A percentile compares a stretch with the other conserved stretches of the same genome.
Evolutionary conservation across 345 rosid species (phyloP).

Genomic region (Barbarea vulgaris): DNA sequence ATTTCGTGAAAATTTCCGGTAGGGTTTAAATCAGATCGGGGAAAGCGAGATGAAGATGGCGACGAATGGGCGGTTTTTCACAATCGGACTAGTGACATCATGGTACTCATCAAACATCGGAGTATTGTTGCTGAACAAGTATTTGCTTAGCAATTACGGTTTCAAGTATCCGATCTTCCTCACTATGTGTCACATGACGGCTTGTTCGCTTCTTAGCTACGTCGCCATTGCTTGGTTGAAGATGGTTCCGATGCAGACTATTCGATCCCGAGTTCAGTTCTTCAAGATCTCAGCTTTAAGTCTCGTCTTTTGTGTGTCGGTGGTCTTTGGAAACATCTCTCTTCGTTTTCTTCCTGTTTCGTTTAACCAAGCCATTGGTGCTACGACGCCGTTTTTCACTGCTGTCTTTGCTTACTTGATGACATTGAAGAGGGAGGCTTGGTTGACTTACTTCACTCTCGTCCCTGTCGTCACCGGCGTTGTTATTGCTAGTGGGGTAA

Average conservation of each 20-base stretch:
- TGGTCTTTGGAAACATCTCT: constrained; percentile 90
- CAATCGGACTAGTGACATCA: constrained; percentile 77
- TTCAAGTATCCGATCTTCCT: constrained; percentile 98
- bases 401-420: constrained; percentile 94
- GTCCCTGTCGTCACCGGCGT: constrained; percentile 96
- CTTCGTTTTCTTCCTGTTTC: constrained; percentile 84
- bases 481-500: constrained; percentile 98
- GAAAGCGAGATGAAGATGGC: constrained; percentile 48
- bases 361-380: constrained; percentile 94
- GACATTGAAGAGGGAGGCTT: constrained; percentile 87
- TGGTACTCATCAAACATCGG: constrained; percentile 99
- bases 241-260: constrained; percentile 98
- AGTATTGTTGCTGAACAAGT: constrained; percentile 88
- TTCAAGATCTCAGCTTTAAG: constrained; percentile 88
- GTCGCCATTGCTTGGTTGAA: constrained; percentile 94
- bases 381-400: constrained; percentile 98
- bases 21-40: constrained; percentile 6
- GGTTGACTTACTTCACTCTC: constrained; percentile 91
- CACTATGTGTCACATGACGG: constrained; percentile 99
- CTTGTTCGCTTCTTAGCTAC: constrained; percentile 90
- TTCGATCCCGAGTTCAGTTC: constrained; percentile 85
- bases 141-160: constrained; percentile 87
- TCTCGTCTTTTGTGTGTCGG: constrained; percentile 92
- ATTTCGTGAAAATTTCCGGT: too few relatives aligned
- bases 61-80: constrained; percentile 58